These are phyloP conservation scores for Fomitopsis palustris DNA, from an alignment of 1,284 basidiomycete species.

Conservation along the genomic window DNA sequence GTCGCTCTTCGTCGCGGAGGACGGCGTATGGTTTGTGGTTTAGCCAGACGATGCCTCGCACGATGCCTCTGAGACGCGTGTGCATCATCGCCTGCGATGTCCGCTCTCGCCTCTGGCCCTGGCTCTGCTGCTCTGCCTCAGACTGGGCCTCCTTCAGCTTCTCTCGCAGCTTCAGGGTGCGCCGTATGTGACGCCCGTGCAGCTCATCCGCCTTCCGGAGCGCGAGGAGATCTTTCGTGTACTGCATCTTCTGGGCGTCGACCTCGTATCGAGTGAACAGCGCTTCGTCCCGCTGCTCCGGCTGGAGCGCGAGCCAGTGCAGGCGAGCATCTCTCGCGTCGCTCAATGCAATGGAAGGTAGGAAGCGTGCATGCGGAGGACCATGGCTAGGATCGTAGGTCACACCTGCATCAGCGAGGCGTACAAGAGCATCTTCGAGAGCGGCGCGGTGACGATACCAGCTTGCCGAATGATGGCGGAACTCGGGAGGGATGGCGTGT, in stretches of 20 bases:
- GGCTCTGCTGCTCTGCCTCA: too few species aligned
- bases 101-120: too few species aligned
- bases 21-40: not conserved
- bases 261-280: not conserved
- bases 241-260: not conserved
- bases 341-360: not conserved
- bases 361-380: not conserved
- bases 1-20: not conserved
- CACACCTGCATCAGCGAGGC: not conserved
- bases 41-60: not conserved
- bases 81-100: too few species aligned
- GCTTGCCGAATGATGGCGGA: not conserved
- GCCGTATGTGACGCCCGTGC: not conserved
- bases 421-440: not conserved
- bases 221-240: not conserved
- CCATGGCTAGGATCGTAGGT: not conserved
- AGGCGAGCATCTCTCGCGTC: not conserved
- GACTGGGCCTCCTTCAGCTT: too few species aligned
- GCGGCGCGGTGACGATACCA: not conserved
- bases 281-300: not conserved
- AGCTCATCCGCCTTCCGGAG: not conserved
- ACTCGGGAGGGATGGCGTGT: not conserved
- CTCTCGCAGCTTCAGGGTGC: not conserved
- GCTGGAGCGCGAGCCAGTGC: not conserved
- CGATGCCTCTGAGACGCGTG: too few species aligned